A percentile compares a stretch with the other conserved stretches of the same genome.
Conservation (phyloP, 441 rosid genomes). For the Croton setiger region DNA sequence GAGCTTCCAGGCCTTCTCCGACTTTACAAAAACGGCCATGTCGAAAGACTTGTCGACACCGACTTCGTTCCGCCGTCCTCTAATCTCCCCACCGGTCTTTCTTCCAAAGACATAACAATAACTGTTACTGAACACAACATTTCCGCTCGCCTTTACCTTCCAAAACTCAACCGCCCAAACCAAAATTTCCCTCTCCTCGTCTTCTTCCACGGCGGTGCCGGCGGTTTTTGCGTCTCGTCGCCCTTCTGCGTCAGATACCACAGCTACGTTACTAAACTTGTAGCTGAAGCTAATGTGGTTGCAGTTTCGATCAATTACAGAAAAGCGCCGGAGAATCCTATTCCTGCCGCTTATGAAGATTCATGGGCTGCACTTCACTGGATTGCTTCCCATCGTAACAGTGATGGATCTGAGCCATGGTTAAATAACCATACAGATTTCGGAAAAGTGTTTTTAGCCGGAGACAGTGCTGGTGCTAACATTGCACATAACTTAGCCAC, state of each 20-base stretch:
- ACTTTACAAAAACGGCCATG: slow-evolving; percentile 34
- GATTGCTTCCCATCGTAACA: slow-evolving; percentile 30
- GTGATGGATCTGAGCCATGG: slow-evolving; percentile 39
- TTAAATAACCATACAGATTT: slow-evolving; percentile 37
- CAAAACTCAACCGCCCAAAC: slow-evolving; percentile 17
- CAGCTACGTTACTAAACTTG: slow-evolving; percentile 21
- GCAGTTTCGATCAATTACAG: slow-evolving; percentile 45
- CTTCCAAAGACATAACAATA: slow-evolving; percentile 36
- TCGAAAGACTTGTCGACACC: slow-evolving; percentile 28
- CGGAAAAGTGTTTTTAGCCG: slow-evolving; percentile 29
- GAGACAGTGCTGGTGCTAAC: slow-evolving; percentile 45
- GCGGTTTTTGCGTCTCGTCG: slow-evolving; percentile 33
- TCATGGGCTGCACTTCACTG: slow-evolving; percentile 45
- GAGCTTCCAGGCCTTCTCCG: slow-evolving; percentile 30
- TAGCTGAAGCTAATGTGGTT: slow-evolving; percentile 35
- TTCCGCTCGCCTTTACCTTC: slow-evolving; percentile 44
- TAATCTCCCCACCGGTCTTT: slow-evolving; percentile 26
- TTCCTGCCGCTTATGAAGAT: slow-evolving; percentile 40
- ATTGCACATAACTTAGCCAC: slow-evolving; percentile 34
- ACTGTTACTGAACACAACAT: slow-evolving; percentile 21
- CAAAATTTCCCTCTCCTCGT: slow-evolving; percentile 36
- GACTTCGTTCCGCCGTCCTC: slow-evolving; percentile 32
- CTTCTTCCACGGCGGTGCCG: slow-evolving; percentile 52
- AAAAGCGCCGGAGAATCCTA: slow-evolving; percentile 37
- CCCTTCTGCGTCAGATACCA: slow-evolving; percentile 27